Evolutionary conservation across 371 early-diverging fungal species (phyloP), one percentile per base, ranked within the genome.

Genomic region (Mortierella sp.): DNA sequence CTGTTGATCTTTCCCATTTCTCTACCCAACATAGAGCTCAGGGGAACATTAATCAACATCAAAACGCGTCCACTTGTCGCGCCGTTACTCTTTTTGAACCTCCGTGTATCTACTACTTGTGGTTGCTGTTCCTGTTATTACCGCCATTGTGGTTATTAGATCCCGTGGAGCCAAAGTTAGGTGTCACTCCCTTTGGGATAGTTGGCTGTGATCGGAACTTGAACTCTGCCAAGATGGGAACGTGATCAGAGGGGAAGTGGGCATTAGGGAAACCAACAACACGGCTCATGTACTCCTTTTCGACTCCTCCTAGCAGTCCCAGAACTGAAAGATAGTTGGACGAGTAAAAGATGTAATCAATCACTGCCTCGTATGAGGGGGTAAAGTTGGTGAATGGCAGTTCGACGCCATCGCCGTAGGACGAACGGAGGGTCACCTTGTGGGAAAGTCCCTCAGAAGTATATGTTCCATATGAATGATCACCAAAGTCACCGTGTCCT

Each of bases 301-400:
- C 96, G 9, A 99, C 91, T 26, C 93, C 88, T 3, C 95, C 95
- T 62, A 98, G 83, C 22, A 98, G 78, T 0, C 97, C 97, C 23
- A 93, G 88, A n/a, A 93, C 90, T 23, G 89, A 86, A 35, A 96
- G 82, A 31, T 95, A 89, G 51, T 88, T 89, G 51, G 90, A 90
- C 6, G 94, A 88, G 86, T 95, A 95, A 94, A 98, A 99, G 67
- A 99, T 95, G 79, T 99, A 99, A 86, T 99, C 99, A 75, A 99
- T 95, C 22, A 95, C 94, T 0, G 96, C 99, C 65, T 88, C 92
- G 76, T 96, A 99, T 1, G 83, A 83, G 1, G 99, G 97, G 10
- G 96, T 97, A 82, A 90, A 97, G 84, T 98, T 99, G 22, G 99
- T 99, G 85, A 98, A 96, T 15, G 92, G 93, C 68, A 96, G 85